Percentiles rank a stretch among this genome's conserved stretches.
Evolutionary conservation across 768 basidiomycete species (phyloP).

Genomic region (Phylloporus rhodoxanthus): DNA sequence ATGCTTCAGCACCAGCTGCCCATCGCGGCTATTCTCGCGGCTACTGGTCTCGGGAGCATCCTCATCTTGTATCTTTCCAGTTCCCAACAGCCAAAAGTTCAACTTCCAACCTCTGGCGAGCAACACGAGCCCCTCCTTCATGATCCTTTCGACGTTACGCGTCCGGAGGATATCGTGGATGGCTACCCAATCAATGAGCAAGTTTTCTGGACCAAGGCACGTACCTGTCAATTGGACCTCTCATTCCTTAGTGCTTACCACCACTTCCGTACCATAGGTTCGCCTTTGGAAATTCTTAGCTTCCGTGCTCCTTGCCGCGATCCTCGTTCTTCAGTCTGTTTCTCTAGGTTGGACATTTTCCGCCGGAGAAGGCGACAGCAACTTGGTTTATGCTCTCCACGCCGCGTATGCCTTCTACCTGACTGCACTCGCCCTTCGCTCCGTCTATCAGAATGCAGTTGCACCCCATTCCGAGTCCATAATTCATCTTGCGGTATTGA

Average conservation of each 20-base stretch:
- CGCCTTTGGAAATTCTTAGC: constrained; percentile 52
- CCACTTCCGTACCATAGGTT: constrained; percentile 37
- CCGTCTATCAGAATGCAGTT: constrained; percentile 43
- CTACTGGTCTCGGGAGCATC: constrained; percentile 41
- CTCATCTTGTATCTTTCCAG: constrained; percentile 37
- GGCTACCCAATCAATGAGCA: constrained; percentile 60
- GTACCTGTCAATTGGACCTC: constrained; percentile 12
- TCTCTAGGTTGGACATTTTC: constrained; percentile 46
- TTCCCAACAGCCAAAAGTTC: constrained; percentile 45
- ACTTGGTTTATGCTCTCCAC: constrained; percentile 41
- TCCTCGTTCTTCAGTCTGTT: constrained; percentile 47
- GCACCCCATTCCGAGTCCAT: constrained; percentile 40
- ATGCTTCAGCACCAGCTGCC: constrained; percentile 62
- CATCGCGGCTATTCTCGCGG: constrained; percentile 44
- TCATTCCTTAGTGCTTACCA: background rate
- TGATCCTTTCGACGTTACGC: constrained; percentile 70
- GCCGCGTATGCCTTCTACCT: constrained; percentile 55
- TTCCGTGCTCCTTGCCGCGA: constrained; percentile 38
- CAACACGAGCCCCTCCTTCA: constrained; percentile 19
- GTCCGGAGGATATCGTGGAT: constrained; percentile 61
- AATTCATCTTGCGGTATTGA: constrained; percentile 58
- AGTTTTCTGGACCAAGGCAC: constrained; percentile 54
- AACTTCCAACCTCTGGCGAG: constrained; percentile 36
- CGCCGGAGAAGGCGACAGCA: constrained; percentile 23
- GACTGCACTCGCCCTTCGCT: constrained; percentile 44